These are phyloP conservation scores for Geosmithia flava DNA, from an alignment of 2,329 filamentous ascomycete species.

Conservation along the genomic window DNA sequence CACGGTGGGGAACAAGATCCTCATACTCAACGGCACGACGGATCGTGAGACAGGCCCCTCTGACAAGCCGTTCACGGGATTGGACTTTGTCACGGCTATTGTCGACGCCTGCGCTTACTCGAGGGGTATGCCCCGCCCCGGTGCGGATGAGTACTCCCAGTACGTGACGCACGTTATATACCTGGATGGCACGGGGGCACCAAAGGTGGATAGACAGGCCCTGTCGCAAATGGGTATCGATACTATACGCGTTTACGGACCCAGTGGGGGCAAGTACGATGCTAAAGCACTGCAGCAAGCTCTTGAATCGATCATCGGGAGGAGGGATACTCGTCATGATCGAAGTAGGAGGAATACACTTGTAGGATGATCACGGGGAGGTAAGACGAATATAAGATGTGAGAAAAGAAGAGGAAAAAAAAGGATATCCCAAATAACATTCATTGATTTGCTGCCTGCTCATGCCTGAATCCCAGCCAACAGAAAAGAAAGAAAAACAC, in stretches of 20 bases:
- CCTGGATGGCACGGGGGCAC: constrained; percentile 58
- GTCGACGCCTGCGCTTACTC: constrained; percentile 62
- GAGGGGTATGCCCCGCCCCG: constrained; percentile 29
- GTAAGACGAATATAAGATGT: neutral
- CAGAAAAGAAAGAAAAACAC: no score
- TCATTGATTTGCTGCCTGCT: no score
- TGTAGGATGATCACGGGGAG: constrained; percentile 11
- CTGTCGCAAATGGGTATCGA: constrained; percentile 61
- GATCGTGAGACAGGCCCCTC: constrained; percentile 80
- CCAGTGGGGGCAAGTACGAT: constrained; percentile 57
- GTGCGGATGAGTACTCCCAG: constrained; percentile 36
- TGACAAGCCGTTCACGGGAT: constrained; percentile 51
- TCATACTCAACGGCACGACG: constrained; percentile 72
- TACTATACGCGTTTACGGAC: constrained; percentile 64
- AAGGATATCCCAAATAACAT: neutral
- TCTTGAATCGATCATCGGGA: constrained; percentile 65
- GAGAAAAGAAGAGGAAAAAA: neutral
- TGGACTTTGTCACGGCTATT: constrained; percentile 75
- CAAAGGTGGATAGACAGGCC: constrained; percentile 53
- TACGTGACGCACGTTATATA: constrained; percentile 83
- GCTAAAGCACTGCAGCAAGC: constrained; percentile 61
- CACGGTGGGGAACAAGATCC: constrained; percentile 52
- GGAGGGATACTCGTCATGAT: constrained; percentile 21
- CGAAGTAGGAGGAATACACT: constrained; percentile 32
- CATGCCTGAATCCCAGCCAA: no score